Evolutionary conservation across 1,284 basidiomycete genomes (phyloP), one percentile per base, ranked within the genome.

Genomic region (Termitomyces sp.): DNA sequence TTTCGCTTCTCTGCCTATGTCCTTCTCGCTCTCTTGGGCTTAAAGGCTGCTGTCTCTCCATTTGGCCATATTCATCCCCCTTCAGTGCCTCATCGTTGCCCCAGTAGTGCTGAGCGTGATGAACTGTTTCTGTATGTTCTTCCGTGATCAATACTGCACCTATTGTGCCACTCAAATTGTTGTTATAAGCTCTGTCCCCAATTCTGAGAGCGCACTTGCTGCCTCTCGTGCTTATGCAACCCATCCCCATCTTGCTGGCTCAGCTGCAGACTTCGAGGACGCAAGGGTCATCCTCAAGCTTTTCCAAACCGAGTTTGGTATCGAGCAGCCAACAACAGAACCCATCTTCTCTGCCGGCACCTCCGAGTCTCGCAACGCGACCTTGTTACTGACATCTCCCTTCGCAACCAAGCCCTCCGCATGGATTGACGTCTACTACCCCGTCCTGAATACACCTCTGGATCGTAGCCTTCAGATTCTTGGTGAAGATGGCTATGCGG

Each of bases 381-480:
- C 86, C 5, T 75, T 87, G 7, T 68, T 68, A 17, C 74, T 83
- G 44, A 76, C 78, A 2, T 74, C 69, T 42, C 70, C 63, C 49
- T 61, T 64, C 33, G 67, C 73, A 41, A 68, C 56, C 26, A 67
- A 67, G 31, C 84, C 89, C 0, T 73, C 73, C 6, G 88, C 88
- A 17, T 92, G 90, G 90, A 83, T 92, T 57, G 86, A 90, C 63
- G 74, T 78, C 44, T 94, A 94, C 70, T 93, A 87, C 68, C 92
- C 94, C 0, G 74, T 92, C 38, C 73, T 94, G 73, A 91, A 94
- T 69, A 88, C 82, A 5, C 83, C 89, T 3, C 73, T 87, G 5
- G 79, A 85, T 53, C 79, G 80, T 53, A 77, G 75, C 52, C 69
- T 92, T 1, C 75, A 83, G 52, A 81, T 92, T 36, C 66, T 90